Conservation (phyloP, 257 asterid species). For the Echium plantagineum region DNA sequence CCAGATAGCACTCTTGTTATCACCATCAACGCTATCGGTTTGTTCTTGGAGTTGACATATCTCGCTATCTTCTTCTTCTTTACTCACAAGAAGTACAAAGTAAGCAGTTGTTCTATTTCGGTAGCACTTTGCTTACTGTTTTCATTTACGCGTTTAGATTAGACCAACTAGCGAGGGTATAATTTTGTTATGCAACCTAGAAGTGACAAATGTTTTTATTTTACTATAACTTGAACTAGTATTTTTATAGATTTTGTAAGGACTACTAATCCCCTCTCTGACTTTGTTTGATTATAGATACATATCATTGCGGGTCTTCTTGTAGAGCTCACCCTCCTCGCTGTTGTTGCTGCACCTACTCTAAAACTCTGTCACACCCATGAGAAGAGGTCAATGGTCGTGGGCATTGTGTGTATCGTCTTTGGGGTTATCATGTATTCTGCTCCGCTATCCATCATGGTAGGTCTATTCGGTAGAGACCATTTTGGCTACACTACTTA, state of each 20-base stretch:
- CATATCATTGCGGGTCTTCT: constrained; percentile 11
- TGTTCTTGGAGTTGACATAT: constrained; percentile 25
- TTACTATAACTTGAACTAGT: too few relatives aligned
- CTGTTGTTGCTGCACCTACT: constrained; percentile 20
- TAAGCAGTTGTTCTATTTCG: neutral
- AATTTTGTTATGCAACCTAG: too few relatives aligned
- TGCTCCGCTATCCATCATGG: constrained; percentile 53
- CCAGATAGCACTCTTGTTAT: constrained; percentile 42
- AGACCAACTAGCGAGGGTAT: too few relatives aligned
- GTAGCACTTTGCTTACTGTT: too few relatives aligned
- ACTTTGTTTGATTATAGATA: constrained; percentile 15
- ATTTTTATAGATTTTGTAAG: too few relatives aligned
- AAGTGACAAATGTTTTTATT: too few relatives aligned
- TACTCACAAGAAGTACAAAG: constrained; percentile 23
- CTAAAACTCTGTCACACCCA: constrained; percentile 24
- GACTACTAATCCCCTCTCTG: neutral
- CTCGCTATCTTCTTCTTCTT: constrained; percentile 13
- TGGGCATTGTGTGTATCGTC: constrained; percentile 35
- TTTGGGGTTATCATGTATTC: constrained; percentile 53
- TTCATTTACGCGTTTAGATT: too few relatives aligned
- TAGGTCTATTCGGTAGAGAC: constrained; percentile 10
- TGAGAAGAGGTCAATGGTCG: constrained; percentile 30
- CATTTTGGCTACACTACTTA: neutral
- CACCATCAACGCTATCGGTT: constrained; percentile 43
- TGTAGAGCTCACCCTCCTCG: constrained; percentile 15